These are phyloP conservation scores for Malassezia cuniculi DNA, from an alignment of 1,284 basidiomycete species.

Conservation along the genomic window DNA sequence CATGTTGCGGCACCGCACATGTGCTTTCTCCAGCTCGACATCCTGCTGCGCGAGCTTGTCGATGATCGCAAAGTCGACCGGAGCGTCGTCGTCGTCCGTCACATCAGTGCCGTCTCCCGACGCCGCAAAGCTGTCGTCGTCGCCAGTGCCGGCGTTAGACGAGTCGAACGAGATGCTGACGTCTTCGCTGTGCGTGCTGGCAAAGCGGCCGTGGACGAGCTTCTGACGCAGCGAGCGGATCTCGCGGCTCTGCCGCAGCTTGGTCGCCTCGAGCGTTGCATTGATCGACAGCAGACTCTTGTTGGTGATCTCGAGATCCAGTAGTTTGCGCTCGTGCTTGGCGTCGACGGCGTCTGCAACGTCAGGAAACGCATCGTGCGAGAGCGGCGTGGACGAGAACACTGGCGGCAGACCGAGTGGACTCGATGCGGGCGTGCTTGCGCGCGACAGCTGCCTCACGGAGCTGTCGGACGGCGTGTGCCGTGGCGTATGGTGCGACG, in stretches of 20 bases:
- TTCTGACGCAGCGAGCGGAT: conserved; percentile 40
- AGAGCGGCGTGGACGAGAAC: no score
- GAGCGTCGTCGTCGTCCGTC: conserved; percentile 16
- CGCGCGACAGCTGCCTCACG: no score
- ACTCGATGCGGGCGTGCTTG: no score
- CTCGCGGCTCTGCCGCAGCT: conserved; percentile 45
- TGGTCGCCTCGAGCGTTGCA: conserved; percentile 45
- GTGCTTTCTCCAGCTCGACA: conserved; percentile 23
- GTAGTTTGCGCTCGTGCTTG: conserved; percentile 40
- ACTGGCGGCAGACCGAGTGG: no score
- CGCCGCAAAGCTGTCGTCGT: no score
- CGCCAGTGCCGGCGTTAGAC: no score
- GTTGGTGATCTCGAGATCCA: conserved; percentile 48
- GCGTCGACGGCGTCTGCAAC: conserved; percentile 26
- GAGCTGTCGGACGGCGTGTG: no score
- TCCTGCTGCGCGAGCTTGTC: conserved; percentile 19
- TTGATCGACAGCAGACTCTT: conserved; percentile 47
- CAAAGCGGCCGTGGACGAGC: conserved; percentile 21
- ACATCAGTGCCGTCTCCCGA: no score
- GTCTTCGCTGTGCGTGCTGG: no score
- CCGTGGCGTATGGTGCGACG: no score
- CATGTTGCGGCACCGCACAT: conserved; percentile 22
- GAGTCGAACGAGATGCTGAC: no score
- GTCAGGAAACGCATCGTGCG: no score
- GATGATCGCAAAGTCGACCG: conserved; percentile 18